Base-by-base conservation (phyloP, 2,329 filamentous ascomycete species). In the Colletotrichum spaethianum region DNA sequence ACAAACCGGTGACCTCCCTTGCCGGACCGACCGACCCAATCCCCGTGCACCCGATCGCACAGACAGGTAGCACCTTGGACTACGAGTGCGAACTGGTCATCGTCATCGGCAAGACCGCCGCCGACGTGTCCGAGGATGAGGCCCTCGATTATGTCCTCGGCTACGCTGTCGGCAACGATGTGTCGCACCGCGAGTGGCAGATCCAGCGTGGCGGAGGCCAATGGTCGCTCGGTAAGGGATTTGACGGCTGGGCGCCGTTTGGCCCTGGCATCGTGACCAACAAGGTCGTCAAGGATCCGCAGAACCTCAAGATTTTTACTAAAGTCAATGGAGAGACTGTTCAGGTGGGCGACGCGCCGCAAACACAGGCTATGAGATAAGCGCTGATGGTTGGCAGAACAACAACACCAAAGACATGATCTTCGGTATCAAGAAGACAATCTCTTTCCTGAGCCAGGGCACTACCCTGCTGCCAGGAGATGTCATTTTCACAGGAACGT, bases 181-280 rank as follows among this genome's bases (percentile, higher is more conserved):
- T 96, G n/a, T 94, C 91, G 14, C 93, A 94, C 82, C 90, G 93
- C 50, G 92, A 94, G 75, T 95, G 92, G 91, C 92, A 94, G 81
- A 81, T 93, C 72, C 88, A 91, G 79, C 87, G 86, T 50, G 91
- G 91, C 20, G 91, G 91, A 20, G 88, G 91, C 1, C 92, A 94
- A 81, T 94, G 92, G 92, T 88, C 87, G 0, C 82, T 93, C 18
- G 92, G 92, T 46, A 94, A 94, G 80, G 90, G 92, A 3, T 94
- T 93, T 74, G 92, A 94, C 80, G 91, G 90, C 74, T 94, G 92
- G 91, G 92, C 91, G 6, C 93, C 92, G 0, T 92, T 89, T 75
- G 92, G 93, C 0, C 93, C 93, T 0, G 92, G 90, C 1, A 93
- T 94, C 74, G 92, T 93, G 9, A 88, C 87, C 59, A 81, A 82